phyloP scores from a whole-genome alignment of 2,329 filamentous ascomycete species.

The Aspergillus bombycis region DNA sequence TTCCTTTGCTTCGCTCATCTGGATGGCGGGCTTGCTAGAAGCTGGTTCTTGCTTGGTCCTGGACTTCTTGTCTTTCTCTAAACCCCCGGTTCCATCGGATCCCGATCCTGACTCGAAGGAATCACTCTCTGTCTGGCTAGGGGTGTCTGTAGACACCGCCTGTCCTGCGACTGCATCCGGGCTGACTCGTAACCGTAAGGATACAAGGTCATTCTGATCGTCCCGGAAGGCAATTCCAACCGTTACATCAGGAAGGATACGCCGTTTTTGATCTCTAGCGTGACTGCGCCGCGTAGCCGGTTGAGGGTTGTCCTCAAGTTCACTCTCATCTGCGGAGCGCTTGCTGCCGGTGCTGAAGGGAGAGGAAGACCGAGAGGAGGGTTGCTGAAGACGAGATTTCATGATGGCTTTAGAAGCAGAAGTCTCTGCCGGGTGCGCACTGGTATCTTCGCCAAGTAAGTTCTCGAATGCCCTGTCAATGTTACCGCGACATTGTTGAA shows the following conservation, averaged over 20 bases:
- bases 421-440: constrained; percentile 26
- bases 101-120: constrained; percentile 14
- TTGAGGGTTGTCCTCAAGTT: constrained; percentile 40
- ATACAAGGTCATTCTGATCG: constrained; percentile 43
- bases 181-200: constrained; percentile 38
- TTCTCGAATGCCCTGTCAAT: constrained; percentile 57
- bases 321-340: constrained; percentile 44
- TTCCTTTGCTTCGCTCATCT: constrained; percentile 17
- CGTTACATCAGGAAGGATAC: constrained; percentile 41
- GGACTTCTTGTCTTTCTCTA: constrained; percentile 16
- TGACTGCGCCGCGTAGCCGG: constrained; percentile 32
- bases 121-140: constrained; percentile 11
- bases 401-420: constrained; percentile 27
- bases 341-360: constrained; percentile 47
- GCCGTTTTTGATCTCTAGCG: constrained; percentile 33
- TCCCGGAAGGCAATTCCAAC: constrained; percentile 44
- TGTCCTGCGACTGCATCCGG: constrained; percentile 25
- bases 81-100: constrained; percentile 1
- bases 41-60: constrained; percentile 11
- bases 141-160: constrained; percentile 5
- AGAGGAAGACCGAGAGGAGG: constrained; percentile 45
- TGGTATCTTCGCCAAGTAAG: constrained; percentile 51
- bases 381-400: constrained; percentile 34
- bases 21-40: constrained; percentile 17
- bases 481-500: constrained; percentile 58